These are phyloP conservation scores for Xylaria venustula DNA, from an alignment of 495 filamentous ascomycete genomes.

Conservation along the genomic window DNA sequence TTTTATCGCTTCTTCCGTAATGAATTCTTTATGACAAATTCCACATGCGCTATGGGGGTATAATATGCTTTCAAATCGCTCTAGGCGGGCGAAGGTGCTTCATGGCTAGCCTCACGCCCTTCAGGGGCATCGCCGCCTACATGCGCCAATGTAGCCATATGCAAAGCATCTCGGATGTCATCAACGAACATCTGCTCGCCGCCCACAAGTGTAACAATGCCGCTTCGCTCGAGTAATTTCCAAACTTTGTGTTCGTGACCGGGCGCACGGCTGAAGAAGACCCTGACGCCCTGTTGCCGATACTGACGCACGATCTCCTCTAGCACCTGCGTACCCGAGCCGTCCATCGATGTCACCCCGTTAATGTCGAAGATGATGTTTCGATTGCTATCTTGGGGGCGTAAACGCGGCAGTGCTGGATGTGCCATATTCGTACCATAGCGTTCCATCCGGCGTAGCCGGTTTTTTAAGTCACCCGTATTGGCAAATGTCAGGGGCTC, in stretches of 20 bases:
- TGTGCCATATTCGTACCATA: constrained; percentile 85
- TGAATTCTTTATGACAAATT: background rate
- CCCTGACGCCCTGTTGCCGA: constrained; percentile 64
- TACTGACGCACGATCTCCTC: constrained; percentile 84
- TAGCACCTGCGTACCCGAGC: constrained; percentile 87
- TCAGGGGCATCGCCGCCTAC: constrained; percentile 5
- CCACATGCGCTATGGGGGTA: background rate
- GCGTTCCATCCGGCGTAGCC: constrained; percentile 77
- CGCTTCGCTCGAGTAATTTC: constrained; percentile 69
- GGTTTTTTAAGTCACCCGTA: constrained; percentile 84
- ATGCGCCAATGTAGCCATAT: constrained; percentile 69
- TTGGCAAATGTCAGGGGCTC: constrained; percentile 97
- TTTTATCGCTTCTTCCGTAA: background rate
- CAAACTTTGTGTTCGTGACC: constrained; percentile 62
- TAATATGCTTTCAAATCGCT: background rate
- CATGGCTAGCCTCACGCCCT: background rate
- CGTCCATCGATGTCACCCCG: constrained; percentile 89
- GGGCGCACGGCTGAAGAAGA: constrained; percentile 86
- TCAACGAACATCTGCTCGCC: constrained; percentile 74
- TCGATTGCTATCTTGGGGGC: constrained; percentile 68
- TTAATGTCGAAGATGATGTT: constrained; percentile 98
- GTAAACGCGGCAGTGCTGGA: constrained; percentile 77
- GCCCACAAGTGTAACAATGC: constrained; percentile 78
- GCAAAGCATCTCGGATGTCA: constrained; percentile 80
- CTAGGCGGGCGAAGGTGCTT: background rate